A percentile compares a stretch with the other conserved stretches of the same genome.
Evolutionary conservation across 139 green algal genomes (phyloP).

Genomic region (Chlamydomonas urium): DNA sequence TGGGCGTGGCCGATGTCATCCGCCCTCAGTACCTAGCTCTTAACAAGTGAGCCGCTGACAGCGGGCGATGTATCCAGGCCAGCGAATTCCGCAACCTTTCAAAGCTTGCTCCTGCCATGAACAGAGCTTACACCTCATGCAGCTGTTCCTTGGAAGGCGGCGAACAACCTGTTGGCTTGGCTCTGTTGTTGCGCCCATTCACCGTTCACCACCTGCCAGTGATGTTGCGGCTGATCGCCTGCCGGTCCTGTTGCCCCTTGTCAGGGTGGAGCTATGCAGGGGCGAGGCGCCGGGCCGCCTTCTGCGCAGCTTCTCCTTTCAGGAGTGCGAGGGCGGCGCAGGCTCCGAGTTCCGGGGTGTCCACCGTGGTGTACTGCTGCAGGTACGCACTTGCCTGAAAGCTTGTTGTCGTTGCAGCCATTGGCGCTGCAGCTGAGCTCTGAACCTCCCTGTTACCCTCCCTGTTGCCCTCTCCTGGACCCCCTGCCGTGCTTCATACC

Average conservation of each 20-base stretch:
- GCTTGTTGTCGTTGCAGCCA: too few relatives aligned
- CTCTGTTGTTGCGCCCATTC: background rate
- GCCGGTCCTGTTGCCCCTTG: too few relatives aligned
- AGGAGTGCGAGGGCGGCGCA: constrained; percentile 52
- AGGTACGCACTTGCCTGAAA: background rate
- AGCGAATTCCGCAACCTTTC: too few relatives aligned
- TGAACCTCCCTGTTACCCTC: too few relatives aligned
- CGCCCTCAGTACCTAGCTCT: constrained; percentile 19
- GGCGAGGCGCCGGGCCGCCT: constrained; percentile 15
- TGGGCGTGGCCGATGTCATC: constrained; percentile 54
- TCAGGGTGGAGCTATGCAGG: constrained; percentile 32
- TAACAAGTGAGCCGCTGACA: constrained; percentile 15
- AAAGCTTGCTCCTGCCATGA: too few relatives aligned
- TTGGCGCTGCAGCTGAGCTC: too few relatives aligned
- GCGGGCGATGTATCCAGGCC: background rate
- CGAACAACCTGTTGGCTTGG: background rate
- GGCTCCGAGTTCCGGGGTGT: constrained; percentile 65
- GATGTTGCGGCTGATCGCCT: too few relatives aligned
- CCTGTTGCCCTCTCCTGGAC: too few relatives aligned
- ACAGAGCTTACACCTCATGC: background rate
- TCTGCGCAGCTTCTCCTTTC: constrained; percentile 54
- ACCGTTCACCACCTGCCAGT: too few relatives aligned
- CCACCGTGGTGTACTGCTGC: constrained; percentile 2
- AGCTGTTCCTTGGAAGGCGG: background rate
- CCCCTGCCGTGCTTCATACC: too few relatives aligned